Percentiles rank a stretch among this genome's conserved stretches.
Evolutionary conservation across 2,329 filamentous ascomycete species (phyloP).

Genomic region (Fusarium luffae): DNA sequence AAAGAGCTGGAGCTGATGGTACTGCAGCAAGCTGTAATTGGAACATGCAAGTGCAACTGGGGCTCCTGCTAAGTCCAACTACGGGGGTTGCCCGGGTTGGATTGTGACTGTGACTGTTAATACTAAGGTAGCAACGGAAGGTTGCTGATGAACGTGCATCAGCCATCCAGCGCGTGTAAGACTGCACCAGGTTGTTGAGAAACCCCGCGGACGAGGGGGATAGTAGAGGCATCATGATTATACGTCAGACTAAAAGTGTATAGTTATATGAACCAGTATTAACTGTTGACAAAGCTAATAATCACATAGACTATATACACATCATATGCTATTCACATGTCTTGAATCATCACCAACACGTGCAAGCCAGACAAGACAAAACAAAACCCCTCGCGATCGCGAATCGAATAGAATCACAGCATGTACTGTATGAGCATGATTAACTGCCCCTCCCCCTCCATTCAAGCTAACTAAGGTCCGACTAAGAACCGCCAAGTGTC

Average conservation of each 20-base stretch:
- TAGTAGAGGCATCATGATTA: constrained; percentile 12
- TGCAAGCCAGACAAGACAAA: constrained; percentile 27
- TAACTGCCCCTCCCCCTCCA: constrained; percentile 42
- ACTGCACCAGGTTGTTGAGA: constrained; percentile 9
- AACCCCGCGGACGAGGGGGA: constrained; percentile 34
- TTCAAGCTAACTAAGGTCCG: constrained; percentile 19
- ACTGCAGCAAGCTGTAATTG: constrained; percentile 8
- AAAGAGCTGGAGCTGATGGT: neutral
- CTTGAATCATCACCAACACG: neutral
- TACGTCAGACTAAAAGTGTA: neutral
- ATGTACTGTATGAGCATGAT: neutral
- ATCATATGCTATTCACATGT: no score
- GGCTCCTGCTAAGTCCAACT: neutral
- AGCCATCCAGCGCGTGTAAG: constrained; percentile 28
- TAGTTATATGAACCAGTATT: neutral
- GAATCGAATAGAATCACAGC: constrained; percentile 5
- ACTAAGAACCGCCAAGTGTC: constrained; percentile 37
- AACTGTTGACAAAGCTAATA: neutral
- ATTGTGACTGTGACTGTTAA: neutral
- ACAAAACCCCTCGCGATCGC: constrained; percentile 33
- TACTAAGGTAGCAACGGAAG: neutral
- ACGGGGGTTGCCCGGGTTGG: constrained; percentile 15
- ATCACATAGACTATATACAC: no score
- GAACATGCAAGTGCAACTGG: constrained; percentile 34
- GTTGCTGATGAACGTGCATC: constrained; percentile 21